Conservation (phyloP, 2,329 filamentous ascomycete species). For the Neofusicoccum ribis region DNA sequence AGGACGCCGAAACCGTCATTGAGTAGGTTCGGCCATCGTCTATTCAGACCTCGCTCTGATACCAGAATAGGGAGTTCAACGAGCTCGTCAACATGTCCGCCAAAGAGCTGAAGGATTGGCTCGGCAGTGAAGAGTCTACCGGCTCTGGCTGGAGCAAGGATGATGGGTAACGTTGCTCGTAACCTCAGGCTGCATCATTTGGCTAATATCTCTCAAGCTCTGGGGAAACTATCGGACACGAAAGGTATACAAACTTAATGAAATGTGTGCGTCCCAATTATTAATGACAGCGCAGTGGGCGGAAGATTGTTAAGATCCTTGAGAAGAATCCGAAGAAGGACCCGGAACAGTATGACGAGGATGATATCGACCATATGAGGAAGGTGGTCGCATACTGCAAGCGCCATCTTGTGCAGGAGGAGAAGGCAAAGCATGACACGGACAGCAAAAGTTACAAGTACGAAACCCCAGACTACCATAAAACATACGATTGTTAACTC, state of each 20-base stretch:
- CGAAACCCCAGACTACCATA: not conserved
- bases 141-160: slow-evolving; percentile 62
- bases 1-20: slow-evolving; percentile 53
- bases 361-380: slow-evolving; percentile 61
- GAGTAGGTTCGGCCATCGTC: slow-evolving; percentile 33
- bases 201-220: slow-evolving; percentile 31
- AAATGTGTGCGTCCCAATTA: not conserved
- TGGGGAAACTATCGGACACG: slow-evolving; percentile 65
- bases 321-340: slow-evolving; percentile 62
- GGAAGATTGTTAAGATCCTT: slow-evolving; percentile 64
- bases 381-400: slow-evolving; percentile 67
- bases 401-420: slow-evolving; percentile 65
- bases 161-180: slow-evolving; percentile 20
- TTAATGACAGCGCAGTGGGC: slow-evolving; percentile 47
- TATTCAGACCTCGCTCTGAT: not conserved
- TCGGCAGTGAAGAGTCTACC: slow-evolving; percentile 59
- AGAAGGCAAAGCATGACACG: slow-evolving; percentile 57
- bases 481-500: not conserved
- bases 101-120: slow-evolving; percentile 62
- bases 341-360: slow-evolving; percentile 57
- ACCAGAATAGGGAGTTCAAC: slow-evolving; percentile 58
- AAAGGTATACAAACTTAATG: slow-evolving; percentile 40
- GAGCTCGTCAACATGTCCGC: slow-evolving; percentile 66
- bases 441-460: slow-evolving; percentile 57
- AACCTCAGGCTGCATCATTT: not conserved